phyloP scores from a whole-genome alignment of 371 early-diverging fungal species.

The Actinomucor elegans region DNA sequence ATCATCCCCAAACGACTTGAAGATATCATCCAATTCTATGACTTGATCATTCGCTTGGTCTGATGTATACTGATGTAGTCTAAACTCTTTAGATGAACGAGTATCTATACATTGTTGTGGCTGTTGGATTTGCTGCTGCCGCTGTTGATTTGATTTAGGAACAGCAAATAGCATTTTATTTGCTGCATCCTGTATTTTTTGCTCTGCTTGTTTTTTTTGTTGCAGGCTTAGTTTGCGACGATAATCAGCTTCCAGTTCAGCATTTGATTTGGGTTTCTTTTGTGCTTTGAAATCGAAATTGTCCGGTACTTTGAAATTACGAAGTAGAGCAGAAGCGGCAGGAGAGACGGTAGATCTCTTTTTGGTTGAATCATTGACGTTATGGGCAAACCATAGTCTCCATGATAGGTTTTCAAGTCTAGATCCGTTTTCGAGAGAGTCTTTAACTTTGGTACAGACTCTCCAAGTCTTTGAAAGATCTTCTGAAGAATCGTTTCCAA shows the following conservation, averaged over 20 bases:
- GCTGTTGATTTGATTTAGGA: background rate
- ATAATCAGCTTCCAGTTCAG: conserved; percentile 17
- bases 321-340: conserved; percentile 5
- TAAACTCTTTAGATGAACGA: conserved; percentile 39
- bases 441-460: conserved; percentile 85
- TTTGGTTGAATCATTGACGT: conserved; percentile 43
- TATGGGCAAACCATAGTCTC: conserved; percentile 83
- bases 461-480: conserved; percentile 80
- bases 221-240: conserved; percentile 13
- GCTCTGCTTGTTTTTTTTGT: conserved; percentile 23
- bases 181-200: conserved; percentile 7
- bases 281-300: conserved; percentile 24
- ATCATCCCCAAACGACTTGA: conserved; percentile 30
- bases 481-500: conserved; percentile 64
- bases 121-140: too few species aligned
- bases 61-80: conserved; percentile 45
- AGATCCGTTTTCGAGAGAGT: conserved; percentile 81
- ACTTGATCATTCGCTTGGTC: conserved; percentile 49
- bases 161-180: background rate
- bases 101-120: too few species aligned
- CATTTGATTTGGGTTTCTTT: conserved; percentile 2
- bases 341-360: conserved; percentile 6
- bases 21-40: conserved; percentile 43
- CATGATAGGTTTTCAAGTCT: conserved; percentile 87
- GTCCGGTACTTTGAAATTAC: conserved; percentile 22